Conservation (phyloP, 352 stramenopile species). For the Phytophthora crassamura region DNA sequence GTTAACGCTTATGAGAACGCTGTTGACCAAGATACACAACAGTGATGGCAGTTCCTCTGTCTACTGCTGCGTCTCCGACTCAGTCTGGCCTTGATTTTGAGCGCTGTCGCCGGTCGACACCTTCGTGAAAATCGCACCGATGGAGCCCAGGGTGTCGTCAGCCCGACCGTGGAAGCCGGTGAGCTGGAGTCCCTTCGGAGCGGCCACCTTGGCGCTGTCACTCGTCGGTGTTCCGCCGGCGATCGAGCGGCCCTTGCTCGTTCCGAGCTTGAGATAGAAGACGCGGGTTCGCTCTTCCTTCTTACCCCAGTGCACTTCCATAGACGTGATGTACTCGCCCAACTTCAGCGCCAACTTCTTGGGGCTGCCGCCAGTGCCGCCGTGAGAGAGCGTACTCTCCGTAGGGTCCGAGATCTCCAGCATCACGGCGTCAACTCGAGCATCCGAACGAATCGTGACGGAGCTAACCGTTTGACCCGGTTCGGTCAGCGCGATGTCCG, state of each 20-base stretch:
- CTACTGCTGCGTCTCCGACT: conserved; percentile 13
- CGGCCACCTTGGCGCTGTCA: conserved; percentile 39
- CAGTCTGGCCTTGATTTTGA: conserved; percentile 16
- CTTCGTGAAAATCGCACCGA: conserved; percentile 42
- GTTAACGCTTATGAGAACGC: no score
- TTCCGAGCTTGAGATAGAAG: conserved; percentile 53
- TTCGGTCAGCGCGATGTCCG: conserved; percentile 35
- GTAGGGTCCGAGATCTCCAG: conserved; percentile 41
- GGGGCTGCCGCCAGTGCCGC: conserved; percentile 40
- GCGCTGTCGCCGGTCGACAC: conserved; percentile 4
- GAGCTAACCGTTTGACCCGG: conserved; percentile 40
- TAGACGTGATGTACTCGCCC: conserved; percentile 53
- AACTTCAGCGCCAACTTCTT: conserved; percentile 43
- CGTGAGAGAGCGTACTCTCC: conserved; percentile 44
- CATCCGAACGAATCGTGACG: conserved; percentile 39
- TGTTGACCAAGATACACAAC: not conserved
- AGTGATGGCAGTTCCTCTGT: not conserved
- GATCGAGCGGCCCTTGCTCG: conserved; percentile 38
- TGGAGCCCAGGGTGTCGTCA: conserved; percentile 39
- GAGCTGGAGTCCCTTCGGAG: conserved; percentile 53
- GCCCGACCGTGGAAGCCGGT: conserved; percentile 58
- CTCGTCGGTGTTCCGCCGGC: conserved; percentile 37
- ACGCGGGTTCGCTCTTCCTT: conserved; percentile 42
- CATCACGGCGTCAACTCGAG: conserved; percentile 48
- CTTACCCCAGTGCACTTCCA: conserved; percentile 53